phyloP scores from a whole-genome alignment of 2,329 filamentous ascomycete genomes.

The Hypoxylon sp. region DNA sequence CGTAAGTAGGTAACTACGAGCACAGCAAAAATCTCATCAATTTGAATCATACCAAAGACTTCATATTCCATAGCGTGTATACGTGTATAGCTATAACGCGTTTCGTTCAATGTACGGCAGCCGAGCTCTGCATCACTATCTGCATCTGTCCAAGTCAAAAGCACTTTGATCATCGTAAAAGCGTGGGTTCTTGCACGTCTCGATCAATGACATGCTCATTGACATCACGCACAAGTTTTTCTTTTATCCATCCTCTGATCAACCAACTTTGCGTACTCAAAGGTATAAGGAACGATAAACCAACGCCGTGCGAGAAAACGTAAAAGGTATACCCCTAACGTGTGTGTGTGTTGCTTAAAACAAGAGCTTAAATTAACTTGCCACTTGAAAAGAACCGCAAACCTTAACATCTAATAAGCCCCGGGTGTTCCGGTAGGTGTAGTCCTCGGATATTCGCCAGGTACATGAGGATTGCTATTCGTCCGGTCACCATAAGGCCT shows the following conservation, averaged over 20 bases:
- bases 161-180: not conserved
- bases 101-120: not conserved
- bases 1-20: not conserved
- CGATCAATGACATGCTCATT: not conserved
- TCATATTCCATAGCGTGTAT: slow-evolving; percentile 31
- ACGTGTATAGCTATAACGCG: slow-evolving; percentile 6
- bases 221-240: not conserved
- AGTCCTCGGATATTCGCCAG: slow-evolving; percentile 52
- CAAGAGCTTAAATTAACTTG: not conserved
- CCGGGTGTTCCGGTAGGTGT: slow-evolving; percentile 37
- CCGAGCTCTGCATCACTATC: not conserved
- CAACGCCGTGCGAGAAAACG: slow-evolving; percentile 25
- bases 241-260: not conserved
- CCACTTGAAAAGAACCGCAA: not conserved
- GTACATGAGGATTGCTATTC: slow-evolving; percentile 52
- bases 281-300: slow-evolving; percentile 13
- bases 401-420: slow-evolving; percentile 24
- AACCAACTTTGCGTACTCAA: not conserved
- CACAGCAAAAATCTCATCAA: not conserved
- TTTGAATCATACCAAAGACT: slow-evolving; percentile 11
- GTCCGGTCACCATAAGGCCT: slow-evolving; percentile 43
- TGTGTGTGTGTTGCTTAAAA: slow-evolving; percentile 3
- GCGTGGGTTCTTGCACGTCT: not conserved
- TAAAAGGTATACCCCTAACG: slow-evolving; percentile 23
- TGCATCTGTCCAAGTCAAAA: slow-evolving; percentile 1